A percentile compares a stretch with the other conserved stretches of the same genome.
Evolutionary conservation across 768 basidiomycete species (phyloP).

Genomic region (Hericium rajendrae): DNA sequence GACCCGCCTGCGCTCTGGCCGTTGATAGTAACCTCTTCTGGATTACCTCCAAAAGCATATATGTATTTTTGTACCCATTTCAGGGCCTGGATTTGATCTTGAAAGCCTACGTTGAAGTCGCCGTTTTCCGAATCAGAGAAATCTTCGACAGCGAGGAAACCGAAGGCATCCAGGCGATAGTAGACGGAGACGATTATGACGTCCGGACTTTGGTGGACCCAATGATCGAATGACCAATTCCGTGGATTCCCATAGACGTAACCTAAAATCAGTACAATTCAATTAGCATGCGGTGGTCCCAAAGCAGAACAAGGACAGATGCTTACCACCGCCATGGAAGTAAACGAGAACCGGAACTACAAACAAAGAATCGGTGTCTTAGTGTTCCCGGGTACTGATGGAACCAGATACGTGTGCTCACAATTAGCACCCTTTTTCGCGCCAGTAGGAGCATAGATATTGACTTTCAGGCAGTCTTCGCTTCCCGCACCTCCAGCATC

Average conservation of each 20-base stretch:
- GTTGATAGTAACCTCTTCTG: slow-evolving; percentile 35
- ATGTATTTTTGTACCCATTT: slow-evolving; percentile 31
- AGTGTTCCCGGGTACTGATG: not conserved
- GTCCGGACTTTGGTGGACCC: slow-evolving; percentile 53
- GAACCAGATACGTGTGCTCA: slow-evolving; percentile 19
- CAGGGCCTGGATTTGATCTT: slow-evolving; percentile 40
- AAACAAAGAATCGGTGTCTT: not conserved
- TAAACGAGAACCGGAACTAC: slow-evolving; percentile 30
- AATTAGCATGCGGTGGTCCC: not conserved
- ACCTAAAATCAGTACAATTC: slow-evolving; percentile 21
- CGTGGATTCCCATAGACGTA: slow-evolving; percentile 52
- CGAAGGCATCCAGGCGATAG: slow-evolving; percentile 54
- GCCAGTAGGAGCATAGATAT: slow-evolving; percentile 48
- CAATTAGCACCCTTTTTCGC: slow-evolving; percentile 37
- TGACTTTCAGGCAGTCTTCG: slow-evolving; percentile 61
- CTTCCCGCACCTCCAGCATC: slow-evolving; percentile 56
- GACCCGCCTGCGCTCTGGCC: slow-evolving; percentile 52
- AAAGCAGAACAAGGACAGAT: not conserved
- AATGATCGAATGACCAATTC: slow-evolving; percentile 59
- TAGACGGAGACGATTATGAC: slow-evolving; percentile 59
- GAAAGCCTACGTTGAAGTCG: slow-evolving; percentile 45
- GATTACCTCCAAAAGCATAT: slow-evolving; percentile 30
- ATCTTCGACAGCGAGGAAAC: slow-evolving; percentile 47
- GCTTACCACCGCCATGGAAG: slow-evolving; percentile 29
- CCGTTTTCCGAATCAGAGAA: slow-evolving; percentile 29